phyloP scores from a whole-genome alignment of 164 flowering plant species.

The Annona cherimola region DNA sequence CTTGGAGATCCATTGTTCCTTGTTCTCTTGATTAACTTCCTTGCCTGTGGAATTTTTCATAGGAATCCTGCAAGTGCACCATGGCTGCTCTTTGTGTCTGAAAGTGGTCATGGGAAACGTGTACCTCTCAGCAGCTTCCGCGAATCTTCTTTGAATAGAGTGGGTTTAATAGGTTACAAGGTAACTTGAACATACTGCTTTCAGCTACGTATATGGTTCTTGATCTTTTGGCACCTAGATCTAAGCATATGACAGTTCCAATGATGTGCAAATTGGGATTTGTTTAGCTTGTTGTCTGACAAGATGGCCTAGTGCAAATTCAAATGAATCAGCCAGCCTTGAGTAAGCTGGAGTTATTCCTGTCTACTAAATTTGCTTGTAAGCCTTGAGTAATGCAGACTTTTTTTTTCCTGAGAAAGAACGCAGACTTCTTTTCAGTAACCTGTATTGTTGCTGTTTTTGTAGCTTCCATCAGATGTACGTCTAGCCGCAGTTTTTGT shows the following conservation, averaged over 20 bases:
- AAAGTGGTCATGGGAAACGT: slow-evolving; percentile 88
- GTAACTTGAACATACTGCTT: slow-evolving; percentile 25
- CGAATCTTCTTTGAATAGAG: slow-evolving; percentile 54
- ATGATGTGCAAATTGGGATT: no score
- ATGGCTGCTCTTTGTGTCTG: slow-evolving; percentile 86
- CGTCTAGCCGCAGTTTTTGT: slow-evolving; percentile 80
- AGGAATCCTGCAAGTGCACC: slow-evolving; percentile 56
- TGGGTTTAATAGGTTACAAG: slow-evolving; percentile 86
- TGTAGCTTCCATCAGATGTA: slow-evolving; percentile 65
- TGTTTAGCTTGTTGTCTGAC: not conserved
- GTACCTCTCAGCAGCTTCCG: slow-evolving; percentile 82
- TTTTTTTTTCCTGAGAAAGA: not conserved
- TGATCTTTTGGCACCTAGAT: not conserved
- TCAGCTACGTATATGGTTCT: not conserved
- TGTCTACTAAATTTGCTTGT: not conserved
- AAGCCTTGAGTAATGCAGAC: not conserved
- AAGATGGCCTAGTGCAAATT: not conserved
- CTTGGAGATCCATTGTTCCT: not conserved
- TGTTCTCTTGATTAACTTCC: not conserved
- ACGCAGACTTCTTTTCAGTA: not conserved
- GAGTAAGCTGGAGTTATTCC: not conserved
- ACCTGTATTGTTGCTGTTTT: not conserved
- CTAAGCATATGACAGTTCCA: not conserved
- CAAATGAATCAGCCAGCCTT: not conserved
- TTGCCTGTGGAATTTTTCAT: slow-evolving; percentile 2